A percentile compares a stretch with the other conserved stretches of the same genome.
Conservation (phyloP, 2,329 filamentous ascomycete genomes). For the Trichoderma simmonsii region DNA sequence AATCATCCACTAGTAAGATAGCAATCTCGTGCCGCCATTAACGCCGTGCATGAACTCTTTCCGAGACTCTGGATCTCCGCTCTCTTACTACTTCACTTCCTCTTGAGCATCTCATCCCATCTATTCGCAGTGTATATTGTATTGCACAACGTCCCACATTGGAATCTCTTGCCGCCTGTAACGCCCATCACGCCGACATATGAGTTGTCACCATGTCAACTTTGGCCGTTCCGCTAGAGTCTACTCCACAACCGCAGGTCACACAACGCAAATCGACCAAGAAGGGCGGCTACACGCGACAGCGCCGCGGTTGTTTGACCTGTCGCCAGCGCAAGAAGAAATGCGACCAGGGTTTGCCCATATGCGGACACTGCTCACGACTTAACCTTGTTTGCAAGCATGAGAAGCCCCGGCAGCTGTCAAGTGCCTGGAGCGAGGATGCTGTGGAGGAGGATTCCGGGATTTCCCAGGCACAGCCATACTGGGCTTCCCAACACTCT, state of each 20-base stretch:
- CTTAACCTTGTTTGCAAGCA: slow-evolving; percentile 12
- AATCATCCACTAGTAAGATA: not conserved
- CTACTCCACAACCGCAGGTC: not conserved
- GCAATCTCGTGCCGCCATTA: not conserved
- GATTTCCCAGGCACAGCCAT: not conserved
- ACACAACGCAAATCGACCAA: not conserved
- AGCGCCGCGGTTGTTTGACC: slow-evolving; percentile 2
- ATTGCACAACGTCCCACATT: not conserved
- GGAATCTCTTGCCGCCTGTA: not conserved
- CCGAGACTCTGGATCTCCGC: not conserved
- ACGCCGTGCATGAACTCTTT: slow-evolving; percentile 6
- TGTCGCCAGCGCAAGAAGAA: slow-evolving; percentile 13
- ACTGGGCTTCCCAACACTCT: not conserved
- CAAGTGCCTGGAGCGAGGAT: not conserved
- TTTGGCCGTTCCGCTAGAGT: not conserved
- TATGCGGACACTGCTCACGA: slow-evolving; percentile 5
- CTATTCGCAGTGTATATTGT: not conserved
- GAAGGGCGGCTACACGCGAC: slow-evolving; percentile 6
- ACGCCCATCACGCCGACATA: not conserved
- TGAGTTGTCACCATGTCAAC: not conserved
- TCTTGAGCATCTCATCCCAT: not conserved
- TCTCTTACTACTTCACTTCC: not conserved
- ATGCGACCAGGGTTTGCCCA: not conserved
- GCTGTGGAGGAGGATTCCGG: not conserved
- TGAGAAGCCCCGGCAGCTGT: slow-evolving; percentile 2